Percentiles rank a stretch among this genome's conserved stretches.
phyloP scores from a whole-genome alignment of 208 protist genomes.

The Leishmania tarentolae region DNA sequence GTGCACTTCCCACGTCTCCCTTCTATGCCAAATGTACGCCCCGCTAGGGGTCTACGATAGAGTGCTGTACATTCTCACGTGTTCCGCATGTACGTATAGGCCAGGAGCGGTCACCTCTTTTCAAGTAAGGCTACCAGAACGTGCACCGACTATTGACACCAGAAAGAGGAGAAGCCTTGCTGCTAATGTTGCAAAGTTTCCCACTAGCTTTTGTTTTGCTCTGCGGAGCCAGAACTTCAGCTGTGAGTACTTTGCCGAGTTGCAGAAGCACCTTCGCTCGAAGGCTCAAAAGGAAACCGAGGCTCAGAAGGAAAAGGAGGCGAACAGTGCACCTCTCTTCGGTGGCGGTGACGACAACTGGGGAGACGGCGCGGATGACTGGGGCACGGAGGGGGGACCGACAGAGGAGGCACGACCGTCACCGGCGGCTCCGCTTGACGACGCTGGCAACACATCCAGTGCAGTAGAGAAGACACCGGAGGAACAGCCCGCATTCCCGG shows the following conservation, averaged over 20 bases:
- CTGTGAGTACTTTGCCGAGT: conserved; percentile 44
- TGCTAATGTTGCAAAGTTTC: conserved; percentile 14
- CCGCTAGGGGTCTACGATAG: conserved; percentile 81
- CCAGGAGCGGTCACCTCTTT: neutral
- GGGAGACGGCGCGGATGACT: conserved; percentile 31
- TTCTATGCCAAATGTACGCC: conserved; percentile 80
- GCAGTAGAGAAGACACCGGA: neutral
- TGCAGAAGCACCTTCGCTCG: conserved; percentile 21
- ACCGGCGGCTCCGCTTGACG: neutral
- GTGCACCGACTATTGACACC: neutral
- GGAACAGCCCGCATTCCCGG: conserved; percentile 26
- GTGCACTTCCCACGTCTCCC: conserved; percentile 47
- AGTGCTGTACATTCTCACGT: conserved; percentile 83
- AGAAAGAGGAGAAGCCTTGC: conserved; percentile 33
- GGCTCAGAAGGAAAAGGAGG: conserved; percentile 7
- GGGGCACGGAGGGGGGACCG: neutral
- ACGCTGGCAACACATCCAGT: neutral
- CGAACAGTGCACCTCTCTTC: conserved; percentile 41
- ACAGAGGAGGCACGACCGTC: neutral
- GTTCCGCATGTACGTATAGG: conserved; percentile 43
- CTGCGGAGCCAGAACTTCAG: conserved; percentile 86
- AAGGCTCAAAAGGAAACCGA: conserved; percentile 8
- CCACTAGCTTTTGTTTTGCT: conserved; percentile 72
- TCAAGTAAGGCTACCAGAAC: neutral
- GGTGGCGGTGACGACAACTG: conserved; percentile 54